Evolutionary conservation across 768 basidiomycete genomes (phyloP).

Genomic region (Boletales sp.): DNA sequence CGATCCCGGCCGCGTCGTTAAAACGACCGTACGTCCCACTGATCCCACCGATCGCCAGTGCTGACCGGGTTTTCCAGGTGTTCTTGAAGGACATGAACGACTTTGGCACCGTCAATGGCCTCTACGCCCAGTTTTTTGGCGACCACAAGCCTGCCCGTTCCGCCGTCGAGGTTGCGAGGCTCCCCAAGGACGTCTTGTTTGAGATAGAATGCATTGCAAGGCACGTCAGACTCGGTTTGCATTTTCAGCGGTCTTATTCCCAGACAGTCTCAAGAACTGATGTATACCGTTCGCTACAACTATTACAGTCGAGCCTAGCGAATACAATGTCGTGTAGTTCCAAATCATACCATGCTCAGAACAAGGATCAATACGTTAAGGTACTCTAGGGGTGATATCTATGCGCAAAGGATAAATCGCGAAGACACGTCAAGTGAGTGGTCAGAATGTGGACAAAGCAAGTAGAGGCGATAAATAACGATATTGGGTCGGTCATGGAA

Average conservation of each 20-base stretch:
- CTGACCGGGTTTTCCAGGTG: slow-evolving; percentile 45
- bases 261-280: slow-evolving; percentile 20
- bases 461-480: slow-evolving; percentile 3
- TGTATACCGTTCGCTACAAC: neutral
- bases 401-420: slow-evolving; percentile 17
- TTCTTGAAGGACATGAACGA: slow-evolving; percentile 94
- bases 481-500: neutral
- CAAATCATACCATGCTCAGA: neutral
- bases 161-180: slow-evolving; percentile 81
- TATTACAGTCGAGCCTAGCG: slow-evolving; percentile 3
- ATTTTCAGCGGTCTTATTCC: no score
- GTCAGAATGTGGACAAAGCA: slow-evolving; percentile 4
- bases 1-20: slow-evolving; percentile 75
- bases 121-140: slow-evolving; percentile 85
- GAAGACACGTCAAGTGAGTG: neutral
- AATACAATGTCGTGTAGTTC: neutral
- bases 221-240: slow-evolving; percentile 33
- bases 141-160: slow-evolving; percentile 91
- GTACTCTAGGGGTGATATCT: slow-evolving; percentile 23
- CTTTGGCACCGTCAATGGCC: slow-evolving; percentile 75
- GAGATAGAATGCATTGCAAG: slow-evolving; percentile 91
- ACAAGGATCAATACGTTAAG: slow-evolving; percentile 3
- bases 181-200: slow-evolving; percentile 88
- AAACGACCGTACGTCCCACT: slow-evolving; percentile 73
- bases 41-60: neutral